phyloP scores from a whole-genome alignment of 441 rosid genomes.

The Biscutella laevigata region DNA sequence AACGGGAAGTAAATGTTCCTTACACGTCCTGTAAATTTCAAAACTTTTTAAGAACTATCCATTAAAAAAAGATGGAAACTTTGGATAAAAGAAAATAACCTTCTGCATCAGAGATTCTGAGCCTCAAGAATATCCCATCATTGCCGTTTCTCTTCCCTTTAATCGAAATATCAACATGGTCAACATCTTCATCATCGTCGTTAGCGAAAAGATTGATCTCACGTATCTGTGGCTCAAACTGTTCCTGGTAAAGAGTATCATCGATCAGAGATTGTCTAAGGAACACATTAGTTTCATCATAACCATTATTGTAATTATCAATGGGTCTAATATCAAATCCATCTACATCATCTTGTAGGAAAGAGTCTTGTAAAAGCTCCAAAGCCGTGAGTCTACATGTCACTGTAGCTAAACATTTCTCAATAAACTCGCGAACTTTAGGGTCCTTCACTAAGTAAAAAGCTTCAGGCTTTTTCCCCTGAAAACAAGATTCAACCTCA shows the following conservation, averaged over 20 bases:
- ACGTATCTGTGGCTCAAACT: conserved; percentile 28
- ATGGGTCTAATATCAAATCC: conserved; percentile 34
- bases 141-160: conserved; percentile 47
- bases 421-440: conserved; percentile 51
- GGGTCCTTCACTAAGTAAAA: conserved; percentile 52
- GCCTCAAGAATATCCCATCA: conserved; percentile 50
- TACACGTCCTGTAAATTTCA: conserved; percentile 53
- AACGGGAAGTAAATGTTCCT: conserved; percentile 86
- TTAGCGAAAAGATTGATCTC: conserved; percentile 44
- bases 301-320: conserved; percentile 34
- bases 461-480: conserved; percentile 70
- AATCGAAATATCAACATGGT: conserved; percentile 41
- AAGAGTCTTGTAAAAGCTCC: conserved; percentile 59
- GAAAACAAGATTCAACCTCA: conserved; percentile 8
- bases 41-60: no score
- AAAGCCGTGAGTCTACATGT: conserved; percentile 49
- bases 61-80: not conserved
- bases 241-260: conserved; percentile 29
- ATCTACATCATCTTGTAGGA: conserved; percentile 40
- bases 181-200: conserved; percentile 31
- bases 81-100: conserved; percentile 24
- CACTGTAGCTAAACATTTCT: conserved; percentile 58
- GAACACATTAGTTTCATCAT: conserved; percentile 29
- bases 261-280: conserved; percentile 35
- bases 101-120: conserved; percentile 57